Evolutionary conservation across 495 filamentous ascomycete genomes (phyloP).

Genomic region (Tuber indicum): DNA sequence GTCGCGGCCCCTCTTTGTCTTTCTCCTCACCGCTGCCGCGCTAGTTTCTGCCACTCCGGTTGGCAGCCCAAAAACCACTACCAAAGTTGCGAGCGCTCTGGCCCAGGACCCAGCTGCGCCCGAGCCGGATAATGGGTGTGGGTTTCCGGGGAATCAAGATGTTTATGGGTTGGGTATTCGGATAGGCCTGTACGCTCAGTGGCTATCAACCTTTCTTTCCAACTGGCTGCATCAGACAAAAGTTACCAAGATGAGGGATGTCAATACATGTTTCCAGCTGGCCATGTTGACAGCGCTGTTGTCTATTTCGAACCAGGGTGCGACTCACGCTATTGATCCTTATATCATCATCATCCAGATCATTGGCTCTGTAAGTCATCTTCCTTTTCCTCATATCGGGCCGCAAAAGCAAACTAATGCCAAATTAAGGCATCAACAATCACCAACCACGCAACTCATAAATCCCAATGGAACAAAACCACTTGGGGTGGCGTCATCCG

Average conservation of each 20-base stretch:
- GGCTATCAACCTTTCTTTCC: conserved; percentile 37
- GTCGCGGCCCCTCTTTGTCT: neutral
- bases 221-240: conserved; percentile 38
- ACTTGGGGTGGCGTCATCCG: conserved; percentile 37
- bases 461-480: conserved; percentile 32
- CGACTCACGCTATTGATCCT: conserved; percentile 24
- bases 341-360: conserved; percentile 37
- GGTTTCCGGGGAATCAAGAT: conserved; percentile 42
- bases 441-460: conserved; percentile 32
- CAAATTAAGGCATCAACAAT: conserved; percentile 29
- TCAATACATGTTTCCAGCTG: conserved; percentile 39
- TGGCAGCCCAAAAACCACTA: neutral
- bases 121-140: conserved; percentile 15
- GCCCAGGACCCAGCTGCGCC: neutral
- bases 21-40: neutral
- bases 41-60: conserved; percentile 13
- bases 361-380: conserved; percentile 27
- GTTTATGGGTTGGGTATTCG: conserved; percentile 44
- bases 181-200: conserved; percentile 44
- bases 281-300: conserved; percentile 36
- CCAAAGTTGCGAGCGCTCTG: neutral
- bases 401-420: neutral
- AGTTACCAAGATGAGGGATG: conserved; percentile 32
- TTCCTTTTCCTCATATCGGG: neutral
- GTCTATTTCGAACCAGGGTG: conserved; percentile 20